A percentile compares a stretch with the other conserved stretches of the same genome.
These are phyloP conservation scores for Solanum phureja DNA, from an alignment of 257 asterid species.

Conservation along the genomic window DNA sequence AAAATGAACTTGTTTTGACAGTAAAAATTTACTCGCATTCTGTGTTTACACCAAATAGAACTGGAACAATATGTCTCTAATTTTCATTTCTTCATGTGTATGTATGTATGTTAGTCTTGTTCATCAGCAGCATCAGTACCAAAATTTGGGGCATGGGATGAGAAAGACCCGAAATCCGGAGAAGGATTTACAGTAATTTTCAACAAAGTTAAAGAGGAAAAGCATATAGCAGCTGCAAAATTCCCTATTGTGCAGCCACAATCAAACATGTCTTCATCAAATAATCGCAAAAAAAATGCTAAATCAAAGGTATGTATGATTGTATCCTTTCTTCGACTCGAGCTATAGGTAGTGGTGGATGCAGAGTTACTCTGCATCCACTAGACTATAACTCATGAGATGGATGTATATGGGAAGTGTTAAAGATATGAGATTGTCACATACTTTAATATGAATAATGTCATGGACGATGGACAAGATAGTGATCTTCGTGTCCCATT, in stretches of 20 bases:
- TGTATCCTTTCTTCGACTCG: background rate
- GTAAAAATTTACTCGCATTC: background rate
- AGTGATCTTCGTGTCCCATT: background rate
- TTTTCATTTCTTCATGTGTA: background rate
- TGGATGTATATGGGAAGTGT: background rate
- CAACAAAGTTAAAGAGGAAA: conserved; percentile 74
- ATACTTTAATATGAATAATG: background rate
- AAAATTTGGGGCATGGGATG: conserved; percentile 81
- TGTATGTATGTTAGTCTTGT: conserved; percentile 27
- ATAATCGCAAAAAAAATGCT: conserved; percentile 12
- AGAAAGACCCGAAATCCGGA: conserved; percentile 48
- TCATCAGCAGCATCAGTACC: conserved; percentile 58
- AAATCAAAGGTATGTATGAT: conserved; percentile 27
- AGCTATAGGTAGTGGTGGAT: background rate
- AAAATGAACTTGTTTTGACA: background rate
- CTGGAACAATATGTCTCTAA: background rate
- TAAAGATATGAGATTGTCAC: background rate
- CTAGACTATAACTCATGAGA: background rate
- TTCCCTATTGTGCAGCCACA: conserved; percentile 33
- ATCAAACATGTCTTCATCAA: conserved; percentile 1
- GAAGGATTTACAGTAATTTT: conserved; percentile 73
- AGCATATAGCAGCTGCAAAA: conserved; percentile 48
- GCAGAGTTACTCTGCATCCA: background rate
- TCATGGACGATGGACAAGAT: background rate
- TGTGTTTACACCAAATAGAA: background rate